These are phyloP conservation scores for Ophiostoma quercus DNA, from an alignment of 2,329 filamentous ascomycete genomes.

Conservation along the genomic window DNA sequence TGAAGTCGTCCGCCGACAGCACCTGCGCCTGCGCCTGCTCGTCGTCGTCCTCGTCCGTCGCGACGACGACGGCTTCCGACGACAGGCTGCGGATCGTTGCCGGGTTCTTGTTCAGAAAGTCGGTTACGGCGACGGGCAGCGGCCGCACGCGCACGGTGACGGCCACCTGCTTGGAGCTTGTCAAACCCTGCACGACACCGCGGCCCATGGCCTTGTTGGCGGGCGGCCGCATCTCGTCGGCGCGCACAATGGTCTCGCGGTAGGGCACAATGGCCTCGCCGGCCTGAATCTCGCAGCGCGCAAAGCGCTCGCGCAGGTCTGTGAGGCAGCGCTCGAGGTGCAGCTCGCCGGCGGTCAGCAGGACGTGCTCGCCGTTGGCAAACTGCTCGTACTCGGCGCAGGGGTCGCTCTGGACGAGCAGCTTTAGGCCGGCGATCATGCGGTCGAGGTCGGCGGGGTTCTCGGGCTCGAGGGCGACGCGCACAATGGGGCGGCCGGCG, in stretches of 20 bases:
- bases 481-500: constrained; percentile 83
- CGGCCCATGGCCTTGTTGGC: constrained; percentile 80
- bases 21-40: constrained; percentile 39
- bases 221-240: constrained; percentile 86
- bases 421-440: constrained; percentile 81
- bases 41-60: constrained; percentile 30
- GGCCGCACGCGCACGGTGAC: constrained; percentile 73
- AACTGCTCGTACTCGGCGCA: constrained; percentile 95
- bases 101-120: constrained; percentile 77
- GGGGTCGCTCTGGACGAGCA: constrained; percentile 91
- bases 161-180: constrained; percentile 79
- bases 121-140: constrained; percentile 69
- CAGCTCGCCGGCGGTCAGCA: constrained; percentile 87
- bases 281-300: constrained; percentile 88
- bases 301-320: constrained; percentile 87
- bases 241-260: constrained; percentile 81
- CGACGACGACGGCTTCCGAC: constrained; percentile 29
- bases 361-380: constrained; percentile 87
- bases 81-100: constrained; percentile 57
- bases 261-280: constrained; percentile 95
- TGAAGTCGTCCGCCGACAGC: constrained; percentile 71
- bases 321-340: constrained; percentile 92
- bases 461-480: constrained; percentile 88
- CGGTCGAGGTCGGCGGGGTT: constrained; percentile 89
- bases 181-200: constrained; percentile 69